Conservation (phyloP, 2,329 filamentous ascomycete genomes). For the Didymella sp. region DNA sequence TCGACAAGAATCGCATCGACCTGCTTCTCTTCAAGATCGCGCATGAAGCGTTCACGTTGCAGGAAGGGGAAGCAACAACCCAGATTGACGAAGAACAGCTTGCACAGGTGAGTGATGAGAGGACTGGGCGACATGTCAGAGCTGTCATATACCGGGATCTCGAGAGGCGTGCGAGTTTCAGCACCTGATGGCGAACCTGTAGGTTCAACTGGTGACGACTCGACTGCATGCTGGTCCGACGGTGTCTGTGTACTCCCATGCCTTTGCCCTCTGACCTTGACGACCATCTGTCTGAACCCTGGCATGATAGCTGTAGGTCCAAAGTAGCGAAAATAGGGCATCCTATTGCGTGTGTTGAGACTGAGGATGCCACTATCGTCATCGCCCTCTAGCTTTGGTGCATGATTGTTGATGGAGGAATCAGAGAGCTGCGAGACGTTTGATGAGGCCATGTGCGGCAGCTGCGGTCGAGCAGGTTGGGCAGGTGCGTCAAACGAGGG, state of each 20-base stretch:
- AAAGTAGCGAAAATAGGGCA: slow-evolving; percentile 91
- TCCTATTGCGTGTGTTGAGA: slow-evolving; percentile 65
- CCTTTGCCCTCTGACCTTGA: slow-evolving; percentile 72
- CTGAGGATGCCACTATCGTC: slow-evolving; percentile 36
- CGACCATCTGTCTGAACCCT: slow-evolving; percentile 92
- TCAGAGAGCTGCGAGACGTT: slow-evolving; percentile 33
- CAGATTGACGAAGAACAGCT: slow-evolving; percentile 81
- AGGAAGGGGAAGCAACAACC: slow-evolving; percentile 89
- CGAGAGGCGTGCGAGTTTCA: slow-evolving; percentile 54
- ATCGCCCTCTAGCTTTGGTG: slow-evolving; percentile 32
- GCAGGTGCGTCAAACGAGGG: slow-evolving; percentile 28
- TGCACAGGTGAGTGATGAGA: slow-evolving; percentile 76
- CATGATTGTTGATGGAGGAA: slow-evolving; percentile 23
- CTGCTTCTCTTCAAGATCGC: slow-evolving; percentile 79
- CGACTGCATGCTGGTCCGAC: slow-evolving; percentile 52
- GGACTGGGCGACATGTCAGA: slow-evolving; percentile 74
- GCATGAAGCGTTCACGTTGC: slow-evolving; percentile 73
- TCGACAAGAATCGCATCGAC: slow-evolving; percentile 87
- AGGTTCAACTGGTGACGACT: slow-evolving; percentile 47
- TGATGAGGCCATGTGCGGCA: slow-evolving; percentile 30
- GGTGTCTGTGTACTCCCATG: slow-evolving; percentile 66
- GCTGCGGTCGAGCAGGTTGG: slow-evolving; percentile 30
- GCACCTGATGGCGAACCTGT: slow-evolving; percentile 36
- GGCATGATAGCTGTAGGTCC: slow-evolving; percentile 90
- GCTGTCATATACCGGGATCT: slow-evolving; percentile 76